Evolutionary conservation across 345 rosid genomes (phyloP).

Genomic region (Moricandia moricandioides): DNA sequence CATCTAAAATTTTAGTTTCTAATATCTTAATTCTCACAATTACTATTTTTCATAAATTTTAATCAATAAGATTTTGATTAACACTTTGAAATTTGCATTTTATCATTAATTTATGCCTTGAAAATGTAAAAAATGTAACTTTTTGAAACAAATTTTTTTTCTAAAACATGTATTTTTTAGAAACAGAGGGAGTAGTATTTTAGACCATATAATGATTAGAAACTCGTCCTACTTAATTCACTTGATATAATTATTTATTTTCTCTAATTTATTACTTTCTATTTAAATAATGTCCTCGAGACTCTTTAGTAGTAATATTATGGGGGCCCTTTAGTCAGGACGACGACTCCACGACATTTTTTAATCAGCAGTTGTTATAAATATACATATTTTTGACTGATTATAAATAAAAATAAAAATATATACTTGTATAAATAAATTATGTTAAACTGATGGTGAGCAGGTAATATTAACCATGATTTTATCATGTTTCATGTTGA

Average conservation of each 20-base stretch:
- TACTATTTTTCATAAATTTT: too few relatives aligned
- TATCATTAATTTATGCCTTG: too few relatives aligned
- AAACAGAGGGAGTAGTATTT: too few relatives aligned
- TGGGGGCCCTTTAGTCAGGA: not conserved
- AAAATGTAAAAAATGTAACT: too few relatives aligned
- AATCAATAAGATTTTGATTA: too few relatives aligned
- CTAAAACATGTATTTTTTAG: too few relatives aligned
- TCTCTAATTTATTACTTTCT: not conserved
- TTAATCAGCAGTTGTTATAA: not conserved
- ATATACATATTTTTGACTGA: not conserved
- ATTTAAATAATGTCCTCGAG: not conserved
- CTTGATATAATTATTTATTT: not conserved
- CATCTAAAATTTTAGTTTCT: too few relatives aligned
- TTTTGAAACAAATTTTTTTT: too few relatives aligned
- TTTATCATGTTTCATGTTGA: not conserved
- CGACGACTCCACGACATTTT: not conserved
- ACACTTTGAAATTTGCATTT: too few relatives aligned
- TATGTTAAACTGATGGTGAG: not conserved
- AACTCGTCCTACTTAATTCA: not conserved
- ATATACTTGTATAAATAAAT: not conserved
- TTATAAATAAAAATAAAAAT: too few relatives aligned
- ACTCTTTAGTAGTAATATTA: not conserved
- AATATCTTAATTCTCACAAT: too few relatives aligned
- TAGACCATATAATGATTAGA: slow-evolving; percentile 26
- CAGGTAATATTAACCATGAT: not conserved